Conservation (phyloP, 371 early-diverging fungal genomes). For the Sporodiniella umbellata region DNA sequence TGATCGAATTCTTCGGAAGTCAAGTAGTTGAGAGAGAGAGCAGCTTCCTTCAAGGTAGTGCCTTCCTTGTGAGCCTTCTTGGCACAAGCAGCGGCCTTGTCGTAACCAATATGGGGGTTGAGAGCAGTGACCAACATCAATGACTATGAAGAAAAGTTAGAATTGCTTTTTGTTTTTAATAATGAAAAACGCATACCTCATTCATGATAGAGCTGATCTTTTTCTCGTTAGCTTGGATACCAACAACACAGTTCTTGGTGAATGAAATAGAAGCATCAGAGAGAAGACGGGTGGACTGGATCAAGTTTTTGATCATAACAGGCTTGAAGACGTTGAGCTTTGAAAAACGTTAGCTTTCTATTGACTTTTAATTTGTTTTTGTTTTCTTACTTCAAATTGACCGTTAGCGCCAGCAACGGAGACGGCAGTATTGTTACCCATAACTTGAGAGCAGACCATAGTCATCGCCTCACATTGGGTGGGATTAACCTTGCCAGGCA, state of each 20-base stretch:
- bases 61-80: constrained; percentile 87
- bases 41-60: constrained; percentile 78
- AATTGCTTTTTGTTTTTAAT: constrained; percentile 3
- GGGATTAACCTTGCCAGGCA: constrained; percentile 94
- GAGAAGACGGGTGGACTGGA: constrained; percentile 78
- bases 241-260: constrained; percentile 81
- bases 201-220: constrained; percentile 74
- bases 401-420: constrained; percentile 83
- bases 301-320: constrained; percentile 84
- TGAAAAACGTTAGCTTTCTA: background rate
- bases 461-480: constrained; percentile 94
- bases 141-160: constrained; percentile 3
- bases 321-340: constrained; percentile 91
- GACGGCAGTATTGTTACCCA: constrained; percentile 84
- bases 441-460: constrained; percentile 90
- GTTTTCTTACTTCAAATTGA: constrained; percentile 77
- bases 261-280: constrained; percentile 77
- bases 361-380: background rate
- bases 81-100: constrained; percentile 84
- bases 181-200: too few relatives aligned
- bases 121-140: constrained; percentile 90
- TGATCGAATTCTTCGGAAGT: constrained; percentile 79
- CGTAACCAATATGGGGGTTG: constrained; percentile 82
- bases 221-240: constrained; percentile 77
- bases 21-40: constrained; percentile 70